Evolutionary conservation across 208 protist species (phyloP).

Genomic region (Leishmania turanica): DNA sequence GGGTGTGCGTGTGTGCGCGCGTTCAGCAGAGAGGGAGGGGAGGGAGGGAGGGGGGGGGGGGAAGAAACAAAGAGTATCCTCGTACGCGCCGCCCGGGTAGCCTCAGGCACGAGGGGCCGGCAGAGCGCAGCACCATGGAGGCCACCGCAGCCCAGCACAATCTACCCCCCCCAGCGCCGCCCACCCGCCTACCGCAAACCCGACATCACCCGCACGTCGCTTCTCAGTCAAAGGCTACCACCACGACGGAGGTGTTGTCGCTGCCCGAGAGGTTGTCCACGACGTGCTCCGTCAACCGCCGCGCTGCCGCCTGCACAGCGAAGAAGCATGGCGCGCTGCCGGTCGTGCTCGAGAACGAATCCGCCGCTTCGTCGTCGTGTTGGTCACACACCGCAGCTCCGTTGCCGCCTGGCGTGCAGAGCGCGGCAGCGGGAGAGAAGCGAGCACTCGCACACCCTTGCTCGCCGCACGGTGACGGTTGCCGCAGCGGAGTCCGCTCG

Average conservation of each 20-base stretch:
- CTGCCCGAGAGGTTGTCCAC: constrained; percentile 36
- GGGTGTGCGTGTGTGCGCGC: neutral
- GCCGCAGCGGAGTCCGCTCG: constrained; percentile 7
- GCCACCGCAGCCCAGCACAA: neutral
- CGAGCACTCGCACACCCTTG: neutral
- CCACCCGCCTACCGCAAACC: neutral
- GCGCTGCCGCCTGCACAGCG: constrained; percentile 27
- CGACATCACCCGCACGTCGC: neutral
- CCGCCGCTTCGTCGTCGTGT: neutral
- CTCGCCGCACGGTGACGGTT: neutral
- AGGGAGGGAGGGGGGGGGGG: too few relatives aligned
- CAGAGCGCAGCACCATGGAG: neutral
- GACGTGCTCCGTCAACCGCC: constrained; percentile 44
- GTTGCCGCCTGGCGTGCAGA: constrained; percentile 15
- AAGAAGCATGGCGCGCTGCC: neutral
- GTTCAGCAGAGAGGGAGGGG: neutral
- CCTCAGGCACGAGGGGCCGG: too few relatives aligned
- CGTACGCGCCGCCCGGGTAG: too few relatives aligned
- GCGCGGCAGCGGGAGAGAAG: neutral
- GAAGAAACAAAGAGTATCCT: neutral
- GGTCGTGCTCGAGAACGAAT: neutral
- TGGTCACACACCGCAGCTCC: neutral
- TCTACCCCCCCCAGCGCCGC: neutral
- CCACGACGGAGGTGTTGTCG: constrained; percentile 61
- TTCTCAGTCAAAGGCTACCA: constrained; percentile 42